Percentiles rank a stretch among this genome's conserved stretches.
Conservation (phyloP, 768 basidiomycete genomes). For the Tricholoma bakamatsutake region DNA sequence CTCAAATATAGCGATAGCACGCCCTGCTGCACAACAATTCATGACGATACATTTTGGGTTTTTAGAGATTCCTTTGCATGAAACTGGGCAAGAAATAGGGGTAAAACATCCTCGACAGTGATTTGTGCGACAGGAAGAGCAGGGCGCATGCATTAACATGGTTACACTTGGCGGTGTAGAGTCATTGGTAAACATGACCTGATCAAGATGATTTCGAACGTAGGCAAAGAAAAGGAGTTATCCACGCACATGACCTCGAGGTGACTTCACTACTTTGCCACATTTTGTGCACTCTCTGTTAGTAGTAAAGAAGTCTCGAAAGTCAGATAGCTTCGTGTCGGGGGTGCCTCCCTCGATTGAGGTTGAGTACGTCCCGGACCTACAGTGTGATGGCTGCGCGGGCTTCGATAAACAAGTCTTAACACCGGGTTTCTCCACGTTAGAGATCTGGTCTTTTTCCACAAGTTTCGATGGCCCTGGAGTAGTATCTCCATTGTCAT, state of each 20-base stretch:
- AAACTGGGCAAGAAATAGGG: constrained; percentile 27
- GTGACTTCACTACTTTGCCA: constrained; percentile 26
- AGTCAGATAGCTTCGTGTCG: constrained; percentile 26
- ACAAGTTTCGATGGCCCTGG: neutral
- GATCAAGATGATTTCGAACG: neutral
- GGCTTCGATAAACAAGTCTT: neutral
- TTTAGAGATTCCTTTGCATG: constrained; percentile 36
- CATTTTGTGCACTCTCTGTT: constrained; percentile 34
- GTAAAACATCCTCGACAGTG: constrained; percentile 47
- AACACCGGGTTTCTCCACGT: neutral
- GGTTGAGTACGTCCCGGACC: constrained; percentile 1
- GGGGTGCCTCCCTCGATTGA: constrained; percentile 15
- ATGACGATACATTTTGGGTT: constrained; percentile 28
- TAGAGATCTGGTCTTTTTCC: neutral
- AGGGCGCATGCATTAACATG: constrained; percentile 37
- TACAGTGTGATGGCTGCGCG: neutral
- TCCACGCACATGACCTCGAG: constrained; percentile 37
- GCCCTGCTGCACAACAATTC: constrained; percentile 40
- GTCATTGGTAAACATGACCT: constrained; percentile 25
- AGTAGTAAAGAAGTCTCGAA: constrained; percentile 30
- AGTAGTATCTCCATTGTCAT: neutral
- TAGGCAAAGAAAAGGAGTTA: neutral
- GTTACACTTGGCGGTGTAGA: constrained; percentile 23
- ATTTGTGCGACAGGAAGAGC: constrained; percentile 35
- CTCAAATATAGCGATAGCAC: constrained; percentile 48